Evolutionary conservation across 768 basidiomycete species (phyloP), one percentile per base, ranked within the genome.

Genomic region (Pholiota microspora): DNA sequence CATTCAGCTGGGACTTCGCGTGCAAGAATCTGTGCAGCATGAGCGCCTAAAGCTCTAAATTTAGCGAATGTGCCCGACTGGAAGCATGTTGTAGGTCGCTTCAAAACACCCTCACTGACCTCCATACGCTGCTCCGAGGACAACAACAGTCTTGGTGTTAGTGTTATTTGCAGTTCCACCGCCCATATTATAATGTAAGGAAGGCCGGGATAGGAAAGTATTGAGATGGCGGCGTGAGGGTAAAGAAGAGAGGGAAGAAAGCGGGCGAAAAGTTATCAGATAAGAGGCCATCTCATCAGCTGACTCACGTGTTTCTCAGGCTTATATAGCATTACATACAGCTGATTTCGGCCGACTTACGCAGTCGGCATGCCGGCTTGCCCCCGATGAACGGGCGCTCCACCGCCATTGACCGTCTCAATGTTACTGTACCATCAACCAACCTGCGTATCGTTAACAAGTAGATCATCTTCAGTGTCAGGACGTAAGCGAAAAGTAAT

Each of bases 111-210:
- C n/a, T 31, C 4, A 59, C 72, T 55, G 40, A 78, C 81, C 83
- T 32, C 81, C 84, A 59, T 83, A 84, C 0, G 80, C 76, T 1
- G 73, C 81, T 0, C 83, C 84, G 9, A 84, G 69, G 32, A 85
- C 76, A 36, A 77, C 77, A 9, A 85, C 76, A 4, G 78, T 82
- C 56, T 64, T 69, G 0, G 64, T 64, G 4, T 45, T 38, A 56
- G 50, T 54, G 25, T 36, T 60, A 23, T 63, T 54, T 47, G 63
- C 53, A 21, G 51, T 3, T 23, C 61, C 64, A 31, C 64, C 67
- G 18, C 67, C 64, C 67, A 68, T 66, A 53, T 40, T 21, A 24
- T 35, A 27, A 27, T 15, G 35, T 29, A 6, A 31, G 29, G 29
- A 6, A 6, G n/a, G 50, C 25, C 2, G 40, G 28, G 34, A 53